phyloP scores from a whole-genome alignment of 495 filamentous ascomycete genomes.

The Xylaria scruposa region DNA sequence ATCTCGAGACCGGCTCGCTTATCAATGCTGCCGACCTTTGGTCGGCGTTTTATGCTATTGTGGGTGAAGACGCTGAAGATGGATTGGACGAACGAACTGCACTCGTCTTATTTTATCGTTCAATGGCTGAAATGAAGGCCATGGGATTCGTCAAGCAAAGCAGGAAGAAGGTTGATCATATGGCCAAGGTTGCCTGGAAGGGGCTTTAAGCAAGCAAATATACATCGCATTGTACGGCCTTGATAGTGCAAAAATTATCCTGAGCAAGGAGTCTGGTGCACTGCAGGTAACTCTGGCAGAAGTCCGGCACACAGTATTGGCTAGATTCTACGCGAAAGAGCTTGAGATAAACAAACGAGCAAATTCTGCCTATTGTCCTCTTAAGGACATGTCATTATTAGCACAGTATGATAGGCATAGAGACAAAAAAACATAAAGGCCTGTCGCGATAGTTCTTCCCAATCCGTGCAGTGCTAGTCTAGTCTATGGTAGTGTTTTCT shows the following conservation, averaged over 20 bases:
- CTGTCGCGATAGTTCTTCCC: constrained; percentile 18
- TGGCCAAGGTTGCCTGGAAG: constrained; percentile 73
- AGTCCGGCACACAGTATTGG: neutral
- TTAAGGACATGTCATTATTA: neutral
- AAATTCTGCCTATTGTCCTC: neutral
- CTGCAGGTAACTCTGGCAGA: neutral
- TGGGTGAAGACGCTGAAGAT: constrained; percentile 65
- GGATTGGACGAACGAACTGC: constrained; percentile 56
- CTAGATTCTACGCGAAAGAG: neutral
- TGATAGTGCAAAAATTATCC: neutral
- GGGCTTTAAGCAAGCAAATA: constrained; percentile 32
- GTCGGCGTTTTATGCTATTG: constrained; percentile 81
- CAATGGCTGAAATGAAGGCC: constrained; percentile 79
- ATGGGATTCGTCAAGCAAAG: constrained; percentile 89
- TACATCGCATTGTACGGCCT: neutral
- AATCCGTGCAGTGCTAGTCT: constrained; percentile 12
- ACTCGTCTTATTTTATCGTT: constrained; percentile 80
- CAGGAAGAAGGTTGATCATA: constrained; percentile 89
- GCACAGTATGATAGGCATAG: constrained; percentile 14
- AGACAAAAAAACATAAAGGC: constrained; percentile 26
- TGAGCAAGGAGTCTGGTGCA: neutral
- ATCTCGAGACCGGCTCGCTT: constrained; percentile 84
- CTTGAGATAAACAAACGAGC: neutral
- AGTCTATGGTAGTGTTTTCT: neutral
- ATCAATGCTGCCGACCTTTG: constrained; percentile 91